These are phyloP conservation scores for Pleurozium schreberi DNA, from an alignment of 225 moss, liverwort and hornwort genomes.

Conservation along the genomic window DNA sequence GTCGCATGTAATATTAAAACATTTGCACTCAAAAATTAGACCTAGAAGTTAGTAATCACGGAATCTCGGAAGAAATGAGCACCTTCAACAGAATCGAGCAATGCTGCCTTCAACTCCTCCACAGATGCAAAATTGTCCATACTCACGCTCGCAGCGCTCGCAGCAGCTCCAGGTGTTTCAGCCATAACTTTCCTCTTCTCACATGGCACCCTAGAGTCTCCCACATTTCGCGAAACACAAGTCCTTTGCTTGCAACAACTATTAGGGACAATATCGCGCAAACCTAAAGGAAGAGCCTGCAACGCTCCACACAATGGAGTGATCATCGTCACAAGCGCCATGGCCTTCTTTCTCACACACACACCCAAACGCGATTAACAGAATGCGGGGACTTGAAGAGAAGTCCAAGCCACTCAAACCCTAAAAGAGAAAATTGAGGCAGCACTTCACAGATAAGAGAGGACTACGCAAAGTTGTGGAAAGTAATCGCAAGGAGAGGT, in stretches of 20 bases:
- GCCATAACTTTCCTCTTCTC: neutral
- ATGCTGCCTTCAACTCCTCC: conserved; percentile 36
- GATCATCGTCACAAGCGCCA: conserved; percentile 9
- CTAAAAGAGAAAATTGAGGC: neutral
- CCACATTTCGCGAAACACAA: conserved; percentile 3
- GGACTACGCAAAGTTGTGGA: neutral
- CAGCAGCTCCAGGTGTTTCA: neutral
- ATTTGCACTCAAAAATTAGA: neutral
- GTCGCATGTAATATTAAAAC: neutral
- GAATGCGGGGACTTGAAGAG: neutral
- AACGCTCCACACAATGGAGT: neutral
- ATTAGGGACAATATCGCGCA: neutral
- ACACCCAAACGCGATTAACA: neutral
- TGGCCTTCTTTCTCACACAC: neutral
- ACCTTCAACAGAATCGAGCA: conserved; percentile 55
- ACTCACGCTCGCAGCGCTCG: conserved; percentile 4
- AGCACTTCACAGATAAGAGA: neutral
- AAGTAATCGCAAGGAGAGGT: neutral
- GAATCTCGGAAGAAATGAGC: neutral
- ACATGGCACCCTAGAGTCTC: conserved; percentile 2
- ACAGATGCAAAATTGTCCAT: conserved; percentile 12
- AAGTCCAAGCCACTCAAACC: neutral
- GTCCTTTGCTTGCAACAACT: neutral
- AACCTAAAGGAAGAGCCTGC: neutral
- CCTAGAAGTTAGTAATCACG: neutral